A percentile compares a stretch with the other conserved stretches of the same genome.
These are phyloP conservation scores for Tremellales sp. DNA, from an alignment of 1,284 basidiomycete species.

Conservation along the genomic window DNA sequence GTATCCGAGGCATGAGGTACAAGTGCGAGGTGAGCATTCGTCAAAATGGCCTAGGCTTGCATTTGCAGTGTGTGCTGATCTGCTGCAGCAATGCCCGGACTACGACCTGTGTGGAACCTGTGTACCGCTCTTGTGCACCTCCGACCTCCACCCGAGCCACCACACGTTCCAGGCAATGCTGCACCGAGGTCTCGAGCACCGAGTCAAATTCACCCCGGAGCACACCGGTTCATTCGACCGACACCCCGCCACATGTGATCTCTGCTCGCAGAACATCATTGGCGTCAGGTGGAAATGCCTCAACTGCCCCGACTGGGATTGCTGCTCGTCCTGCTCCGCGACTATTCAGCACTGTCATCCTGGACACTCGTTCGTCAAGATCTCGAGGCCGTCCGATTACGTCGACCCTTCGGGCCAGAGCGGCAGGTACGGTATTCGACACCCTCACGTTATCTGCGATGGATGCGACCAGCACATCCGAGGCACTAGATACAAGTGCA, in stretches of 20 bases:
- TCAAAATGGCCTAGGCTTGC: not conserved
- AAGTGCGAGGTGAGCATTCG: constrained; percentile 39
- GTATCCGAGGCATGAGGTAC: constrained; percentile 43
- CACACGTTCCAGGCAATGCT: constrained; percentile 46
- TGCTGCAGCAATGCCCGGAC: constrained; percentile 33
- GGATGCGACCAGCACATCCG: constrained; percentile 38
- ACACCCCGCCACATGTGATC: constrained; percentile 43
- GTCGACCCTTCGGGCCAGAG: constrained; percentile 17
- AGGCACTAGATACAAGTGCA: constrained; percentile 58
- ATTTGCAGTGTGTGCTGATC: not conserved
- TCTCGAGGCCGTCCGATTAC: constrained; percentile 56
- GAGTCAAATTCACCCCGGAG: constrained; percentile 30
- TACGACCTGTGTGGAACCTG: constrained; percentile 46
- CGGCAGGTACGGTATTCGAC: constrained; percentile 52
- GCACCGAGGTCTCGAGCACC: constrained; percentile 39
- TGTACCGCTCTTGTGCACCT: constrained; percentile 36
- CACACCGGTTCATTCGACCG: constrained; percentile 14
- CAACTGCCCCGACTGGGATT: constrained; percentile 50
- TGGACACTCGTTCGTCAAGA: constrained; percentile 66
- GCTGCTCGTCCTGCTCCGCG: constrained; percentile 65
- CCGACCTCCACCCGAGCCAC: constrained; percentile 32
- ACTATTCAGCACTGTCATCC: constrained; percentile 68
- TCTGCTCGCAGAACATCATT: constrained; percentile 38
- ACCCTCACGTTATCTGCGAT: constrained; percentile 42
- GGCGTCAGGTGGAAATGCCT: constrained; percentile 48